phyloP scores from a whole-genome alignment of 768 basidiomycete genomes.

The Phaeotremella fagi region DNA sequence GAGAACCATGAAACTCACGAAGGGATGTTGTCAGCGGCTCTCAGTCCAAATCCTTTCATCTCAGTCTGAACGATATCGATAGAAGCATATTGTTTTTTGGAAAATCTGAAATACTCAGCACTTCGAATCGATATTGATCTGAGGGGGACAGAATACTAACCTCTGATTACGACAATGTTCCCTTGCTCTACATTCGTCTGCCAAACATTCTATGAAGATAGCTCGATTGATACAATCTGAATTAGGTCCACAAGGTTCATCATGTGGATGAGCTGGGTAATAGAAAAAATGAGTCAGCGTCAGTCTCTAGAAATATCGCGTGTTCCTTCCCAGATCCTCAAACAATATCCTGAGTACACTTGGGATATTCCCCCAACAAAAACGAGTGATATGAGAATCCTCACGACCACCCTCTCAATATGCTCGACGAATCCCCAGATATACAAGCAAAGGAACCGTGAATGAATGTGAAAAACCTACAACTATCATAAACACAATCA shows the following conservation, averaged over 20 bases:
- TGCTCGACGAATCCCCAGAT: not conserved
- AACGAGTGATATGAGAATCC: not conserved
- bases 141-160: constrained; percentile 52
- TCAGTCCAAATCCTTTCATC: constrained; percentile 90
- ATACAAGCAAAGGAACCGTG: not conserved
- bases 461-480: constrained; percentile 58
- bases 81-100: constrained; percentile 72
- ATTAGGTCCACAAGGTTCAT: constrained; percentile 72
- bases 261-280: constrained; percentile 54
- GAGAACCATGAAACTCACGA: constrained; percentile 45
- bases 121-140: not conserved
- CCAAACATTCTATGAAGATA: constrained; percentile 93
- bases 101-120: constrained; percentile 59
- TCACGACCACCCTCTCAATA: no score
- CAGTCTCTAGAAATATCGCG: not conserved
- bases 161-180: constrained; percentile 85
- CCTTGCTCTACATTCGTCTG: constrained; percentile 79
- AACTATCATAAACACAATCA: constrained; percentile 78
- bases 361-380: not conserved
- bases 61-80: constrained; percentile 90
- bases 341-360: not conserved
- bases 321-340: not conserved
- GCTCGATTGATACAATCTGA: constrained; percentile 97
- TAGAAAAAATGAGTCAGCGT: constrained; percentile 20
- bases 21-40: constrained; percentile 57